These are phyloP conservation scores for Moelleriella libera DNA, from an alignment of 2,329 filamentous ascomycete genomes.

Conservation along the genomic window DNA sequence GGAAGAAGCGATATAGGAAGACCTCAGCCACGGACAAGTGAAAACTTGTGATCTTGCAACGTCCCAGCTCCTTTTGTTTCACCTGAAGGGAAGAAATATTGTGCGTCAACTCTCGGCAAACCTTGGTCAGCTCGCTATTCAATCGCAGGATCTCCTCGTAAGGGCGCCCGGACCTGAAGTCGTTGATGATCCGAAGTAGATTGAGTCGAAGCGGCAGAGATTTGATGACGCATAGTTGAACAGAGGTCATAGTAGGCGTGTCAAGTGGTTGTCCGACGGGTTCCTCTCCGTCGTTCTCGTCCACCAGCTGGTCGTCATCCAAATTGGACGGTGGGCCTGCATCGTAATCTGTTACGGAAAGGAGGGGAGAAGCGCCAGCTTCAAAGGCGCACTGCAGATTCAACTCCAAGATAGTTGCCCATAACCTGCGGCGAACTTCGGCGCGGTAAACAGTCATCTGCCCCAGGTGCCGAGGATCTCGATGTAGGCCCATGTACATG, in stretches of 20 bases:
- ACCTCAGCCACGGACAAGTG: constrained; percentile 27
- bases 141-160: constrained; percentile 34
- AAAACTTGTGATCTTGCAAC: constrained; percentile 17
- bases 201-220: constrained; percentile 28
- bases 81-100: constrained; percentile 19
- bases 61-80: constrained; percentile 6
- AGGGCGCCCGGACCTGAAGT: constrained; percentile 24
- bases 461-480: constrained; percentile 35
- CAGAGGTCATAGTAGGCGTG: constrained; percentile 28
- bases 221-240: constrained; percentile 29
- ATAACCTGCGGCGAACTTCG: constrained; percentile 41
- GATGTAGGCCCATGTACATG: constrained; percentile 44
- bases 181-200: constrained; percentile 31
- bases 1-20: constrained; percentile 30
- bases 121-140: constrained; percentile 27
- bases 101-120: constrained; percentile 18
- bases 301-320: constrained; percentile 34
- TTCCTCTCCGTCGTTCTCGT: constrained; percentile 15
- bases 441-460: constrained; percentile 30
- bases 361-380: constrained; percentile 33
- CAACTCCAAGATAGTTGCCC: constrained; percentile 41
- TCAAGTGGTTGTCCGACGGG: constrained; percentile 4
- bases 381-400: constrained; percentile 36
- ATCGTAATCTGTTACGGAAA: constrained; percentile 33
- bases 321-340: constrained; percentile 33